Evolutionary conservation across 2,329 filamentous ascomycete species (phyloP), one percentile per base, ranked within the genome.

Genomic region (Polychaeton citri): DNA sequence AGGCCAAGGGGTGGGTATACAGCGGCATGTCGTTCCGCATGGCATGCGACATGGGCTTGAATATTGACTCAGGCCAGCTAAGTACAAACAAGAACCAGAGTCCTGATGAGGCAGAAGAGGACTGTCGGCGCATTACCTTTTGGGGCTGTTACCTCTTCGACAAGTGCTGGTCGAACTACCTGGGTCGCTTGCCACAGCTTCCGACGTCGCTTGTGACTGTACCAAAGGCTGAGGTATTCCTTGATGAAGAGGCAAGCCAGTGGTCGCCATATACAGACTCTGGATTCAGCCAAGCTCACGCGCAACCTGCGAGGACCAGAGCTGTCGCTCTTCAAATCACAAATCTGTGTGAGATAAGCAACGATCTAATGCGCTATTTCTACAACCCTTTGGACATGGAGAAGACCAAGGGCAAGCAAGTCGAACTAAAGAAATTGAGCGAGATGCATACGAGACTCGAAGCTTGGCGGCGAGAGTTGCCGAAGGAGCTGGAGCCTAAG

Each of bases 101-200:
- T 28, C 49, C 64, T n/a, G 76, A 77, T 41, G 84, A 94, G 39
- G 72, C 81, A 32, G 88, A 95, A 57, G 73, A 92, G 26, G 90
- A 98, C 60, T 87, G 86, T 2, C 71, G 90, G 26, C 72, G 83
- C 36, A 79, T 96, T 30, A 96, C 90, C 0, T 96, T 95, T 53
- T 96, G 90, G 90, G 90, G 90, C 5, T 95, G 87, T 56, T 96
- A 90, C 58, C 63, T 94, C n/a, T 93, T 96, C 56, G 90, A 98
- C 64, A 96, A 95, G 69, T 93, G 85, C 58, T 96, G 88, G 87
- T 94, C 87, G 34, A 96, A 95, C 56, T 96, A 96, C 49, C 72
- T 96, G 18, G 88, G 90, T 33, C 79, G 90, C 30, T 68, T 95
- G 42, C 88, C 90, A 8, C 88, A 95, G 57, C 65, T 96, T 8